These are phyloP conservation scores for Fusarium azukiicola DNA, from an alignment of 2,329 filamentous ascomycete species.

Conservation along the genomic window DNA sequence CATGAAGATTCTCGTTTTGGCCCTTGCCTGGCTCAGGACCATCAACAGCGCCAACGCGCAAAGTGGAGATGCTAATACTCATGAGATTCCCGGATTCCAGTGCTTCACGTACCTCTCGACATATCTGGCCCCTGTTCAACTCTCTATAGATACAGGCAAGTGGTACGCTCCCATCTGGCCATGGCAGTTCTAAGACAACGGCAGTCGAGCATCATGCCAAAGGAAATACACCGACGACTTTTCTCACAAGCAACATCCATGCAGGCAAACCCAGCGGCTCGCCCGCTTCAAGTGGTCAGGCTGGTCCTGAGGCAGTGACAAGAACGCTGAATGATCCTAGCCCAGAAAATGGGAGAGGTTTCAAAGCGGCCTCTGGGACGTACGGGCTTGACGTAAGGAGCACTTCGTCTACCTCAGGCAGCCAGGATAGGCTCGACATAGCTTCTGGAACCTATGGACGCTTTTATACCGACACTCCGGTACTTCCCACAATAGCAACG, in stretches of 20 bases:
- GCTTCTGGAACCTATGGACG: not conserved
- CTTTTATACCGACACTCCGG: not conserved
- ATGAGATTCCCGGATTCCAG: not conserved
- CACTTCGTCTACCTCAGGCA: not conserved
- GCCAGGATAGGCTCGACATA: not conserved
- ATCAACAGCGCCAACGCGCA: not conserved
- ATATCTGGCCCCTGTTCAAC: not conserved
- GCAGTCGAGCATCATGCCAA: not conserved
- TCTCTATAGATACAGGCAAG: not conserved
- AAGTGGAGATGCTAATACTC: not conserved
- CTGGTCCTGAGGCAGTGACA: not conserved
- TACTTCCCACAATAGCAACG: not conserved
- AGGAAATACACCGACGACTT: not conserved
- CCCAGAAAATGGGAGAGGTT: not conserved
- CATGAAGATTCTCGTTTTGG: not conserved
- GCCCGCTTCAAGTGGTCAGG: not conserved
- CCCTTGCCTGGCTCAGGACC: not conserved
- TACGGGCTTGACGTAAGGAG: not conserved
- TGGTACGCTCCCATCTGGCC: not conserved
- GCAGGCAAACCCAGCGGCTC: not conserved
- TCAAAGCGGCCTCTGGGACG: not conserved
- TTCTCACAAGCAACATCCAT: not conserved
- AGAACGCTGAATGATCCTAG: not conserved
- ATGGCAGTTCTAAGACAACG: not conserved
- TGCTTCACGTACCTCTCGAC: not conserved